Evolutionary conservation across 2,329 filamentous ascomycete genomes (phyloP), one percentile per base, ranked within the genome.

Genomic region (Sporothrix dimorphospora): DNA sequence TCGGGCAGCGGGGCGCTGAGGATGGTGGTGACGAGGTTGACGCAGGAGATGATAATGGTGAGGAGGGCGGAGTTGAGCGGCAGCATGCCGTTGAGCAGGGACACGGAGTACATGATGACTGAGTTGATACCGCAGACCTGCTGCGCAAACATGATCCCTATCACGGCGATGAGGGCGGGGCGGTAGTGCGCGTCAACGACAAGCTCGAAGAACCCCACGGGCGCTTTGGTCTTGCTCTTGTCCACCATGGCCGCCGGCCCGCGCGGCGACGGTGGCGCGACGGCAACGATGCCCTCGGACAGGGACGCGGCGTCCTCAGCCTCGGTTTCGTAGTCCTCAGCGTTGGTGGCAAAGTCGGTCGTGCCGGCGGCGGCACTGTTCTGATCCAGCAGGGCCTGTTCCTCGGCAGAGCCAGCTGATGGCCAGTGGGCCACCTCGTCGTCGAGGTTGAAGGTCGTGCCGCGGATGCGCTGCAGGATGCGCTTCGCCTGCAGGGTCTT

Each of bases 61-160:
- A 99, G 86, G 0, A 97, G 83, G 0, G 92, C 91, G 0, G 94
- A 95, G 74, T 90, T 94, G 63, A 94, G 89, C 3, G 93, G 92
- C 0, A 99, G 87, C 1, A 98, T 87, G 74, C 90, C 90, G 42
- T 92, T 89, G 16, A 99, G 87, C 0, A 99, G 89, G 0, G 93
- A 94, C 6, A 98, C 96, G 1, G 94, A 97, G 81, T 99, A 99
- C 94, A 99, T 98, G 82, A 98, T 92, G 78, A 98, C 95, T 72
- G 92, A 95, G 86, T 99, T 98, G 83, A 98, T 95, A 63, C 94
- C 95, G 72, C 92, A 95, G 49, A 98, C 86, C 80, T 99, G 96
- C 80, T 98, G 96, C 0, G 93, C 91, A 72, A 94, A 86, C 94
- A 98, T 98, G 76, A 97, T 91, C 0, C 93, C 94, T 14, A 97